Evolutionary conservation across 768 basidiomycete genomes (phyloP), one percentile per base, ranked within the genome.

Genomic region (Dentipellis sp.): DNA sequence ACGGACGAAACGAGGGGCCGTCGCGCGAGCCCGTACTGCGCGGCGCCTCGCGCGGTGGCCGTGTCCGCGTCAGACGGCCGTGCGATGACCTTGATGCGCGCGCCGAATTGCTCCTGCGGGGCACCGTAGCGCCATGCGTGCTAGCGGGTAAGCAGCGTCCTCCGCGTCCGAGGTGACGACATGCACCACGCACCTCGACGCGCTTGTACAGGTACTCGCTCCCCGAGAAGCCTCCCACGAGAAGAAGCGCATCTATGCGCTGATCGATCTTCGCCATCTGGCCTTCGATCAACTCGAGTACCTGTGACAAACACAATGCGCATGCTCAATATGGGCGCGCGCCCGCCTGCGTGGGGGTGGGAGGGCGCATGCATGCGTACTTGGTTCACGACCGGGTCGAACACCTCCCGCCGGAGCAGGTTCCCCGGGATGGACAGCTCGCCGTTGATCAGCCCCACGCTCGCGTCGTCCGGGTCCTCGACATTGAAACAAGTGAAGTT

Each of bases 401-500:
- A 94, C 9, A 94, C 91, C 67, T 91, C 86, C 60, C 80, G 74
- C 34, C 91, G 83, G 53, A 94, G 74, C 19, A 91, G 70, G 60
- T 79, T 83, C 16, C 91, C 91, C 2, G 89, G 88, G 60, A 94
- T 88, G 11, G 82, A 82, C 3, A 94, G 76, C 67, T 94, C 86
- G 1, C 91, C 91, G 63, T 93, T 86, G 58, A 87, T 73, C 53
- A 93, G 72, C 1, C 91, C 91, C 21, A 92, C 88, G 22, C 78
- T 74, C 1, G 86, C 78, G 67, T 94, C 91, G 63, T 91, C 79
- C 8, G 85, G 82, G 65, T 91, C 89, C 61, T 89, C 84, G 14
- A 85, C 82, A 60, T 93, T 93, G 76, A 94, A 94, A 68, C 89
- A 92, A 35, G 84, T 92, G 69, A 93, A 94, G 66, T 89, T 83